phyloP scores from a whole-genome alignment of 2,329 filamentous ascomycete genomes.

The Ophiostoma australiae region DNA sequence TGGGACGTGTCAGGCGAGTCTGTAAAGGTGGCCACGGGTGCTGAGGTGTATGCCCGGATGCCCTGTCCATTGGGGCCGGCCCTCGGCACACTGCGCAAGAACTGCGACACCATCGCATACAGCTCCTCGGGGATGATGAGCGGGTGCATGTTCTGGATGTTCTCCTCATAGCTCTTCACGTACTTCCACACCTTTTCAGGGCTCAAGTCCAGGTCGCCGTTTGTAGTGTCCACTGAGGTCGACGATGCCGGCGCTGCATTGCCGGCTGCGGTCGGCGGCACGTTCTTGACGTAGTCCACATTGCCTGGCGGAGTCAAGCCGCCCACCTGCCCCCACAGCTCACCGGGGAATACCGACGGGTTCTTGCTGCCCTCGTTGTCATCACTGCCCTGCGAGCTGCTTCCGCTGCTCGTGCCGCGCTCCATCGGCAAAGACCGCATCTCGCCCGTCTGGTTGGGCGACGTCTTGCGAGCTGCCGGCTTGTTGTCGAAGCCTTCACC shows the following conservation, averaged over 20 bases:
- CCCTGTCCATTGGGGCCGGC: conserved; percentile 7
- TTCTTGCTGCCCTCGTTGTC: conserved; percentile 7
- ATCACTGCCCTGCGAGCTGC: conserved; percentile 34
- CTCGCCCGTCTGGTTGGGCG: conserved; percentile 30
- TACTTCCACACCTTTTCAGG: conserved; percentile 48
- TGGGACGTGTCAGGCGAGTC: conserved; percentile 15
- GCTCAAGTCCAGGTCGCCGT: conserved; percentile 51
- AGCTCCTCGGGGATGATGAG: conserved; percentile 53
- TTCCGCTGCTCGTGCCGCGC: conserved; percentile 31
- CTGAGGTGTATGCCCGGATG: neutral
- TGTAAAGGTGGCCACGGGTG: conserved; percentile 34
- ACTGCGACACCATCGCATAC: conserved; percentile 48
- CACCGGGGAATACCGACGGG: conserved; percentile 34
- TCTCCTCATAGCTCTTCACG: conserved; percentile 53
- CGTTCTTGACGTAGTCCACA: conserved; percentile 29
- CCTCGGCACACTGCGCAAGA: conserved; percentile 39
- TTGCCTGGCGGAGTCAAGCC: conserved; percentile 39
- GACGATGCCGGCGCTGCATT: neutral
- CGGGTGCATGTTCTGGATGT: conserved; percentile 63
- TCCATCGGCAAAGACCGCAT: conserved; percentile 14
- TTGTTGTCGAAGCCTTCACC: conserved; percentile 67
- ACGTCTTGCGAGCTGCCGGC: conserved; percentile 34
- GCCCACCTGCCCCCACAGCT: conserved; percentile 57
- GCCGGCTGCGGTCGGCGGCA: neutral
- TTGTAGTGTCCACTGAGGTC: conserved; percentile 33